Percentiles rank a stretch among this genome's conserved stretches.
These are phyloP conservation scores for Paecilomyces formosus DNA, from an alignment of 2,329 filamentous ascomycete genomes.

Conservation along the genomic window DNA sequence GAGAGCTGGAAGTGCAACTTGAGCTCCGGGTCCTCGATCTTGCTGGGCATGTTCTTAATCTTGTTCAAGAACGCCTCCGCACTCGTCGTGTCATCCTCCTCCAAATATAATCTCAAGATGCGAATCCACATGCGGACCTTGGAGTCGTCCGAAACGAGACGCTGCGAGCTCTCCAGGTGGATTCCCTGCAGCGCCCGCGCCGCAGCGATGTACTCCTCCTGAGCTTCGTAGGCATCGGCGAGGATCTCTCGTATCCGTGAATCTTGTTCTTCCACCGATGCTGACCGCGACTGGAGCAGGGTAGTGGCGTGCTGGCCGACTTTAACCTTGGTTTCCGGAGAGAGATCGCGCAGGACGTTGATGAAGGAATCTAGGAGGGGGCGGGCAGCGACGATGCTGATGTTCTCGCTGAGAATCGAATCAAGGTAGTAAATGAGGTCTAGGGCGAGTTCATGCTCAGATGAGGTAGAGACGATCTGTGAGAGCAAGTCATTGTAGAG, in stretches of 20 bases:
- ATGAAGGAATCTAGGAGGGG: constrained; percentile 66
- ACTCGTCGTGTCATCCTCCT: constrained; percentile 80
- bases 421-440: constrained; percentile 64
- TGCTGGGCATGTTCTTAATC: constrained; percentile 82
- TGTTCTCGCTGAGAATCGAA: constrained; percentile 60
- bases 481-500: constrained; percentile 53
- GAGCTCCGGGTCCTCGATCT: constrained; percentile 64
- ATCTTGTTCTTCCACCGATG: constrained; percentile 79
- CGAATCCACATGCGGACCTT: constrained; percentile 85
- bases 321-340: constrained; percentile 59
- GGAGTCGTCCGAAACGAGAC: constrained; percentile 71
- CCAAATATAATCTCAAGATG: constrained; percentile 87
- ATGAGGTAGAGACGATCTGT: constrained; percentile 43
- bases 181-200: constrained; percentile 75
- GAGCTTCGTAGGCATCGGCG: constrained; percentile 72
- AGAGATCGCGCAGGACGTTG: constrained; percentile 47
- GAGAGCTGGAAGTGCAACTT: constrained; percentile 82
- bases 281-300: constrained; percentile 57
- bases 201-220: constrained; percentile 72
- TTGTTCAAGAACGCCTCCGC: constrained; percentile 89
- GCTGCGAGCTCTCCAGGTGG: constrained; percentile 80
- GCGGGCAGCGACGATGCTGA: constrained; percentile 70
- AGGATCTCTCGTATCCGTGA: constrained; percentile 71
- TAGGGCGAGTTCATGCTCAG: constrained; percentile 41
- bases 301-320: constrained; percentile 68